Evolutionary conservation across 106 monocot genomes (phyloP), one percentile per base, ranked within the genome.

Genomic region (Dioscorea dumetorum): DNA sequence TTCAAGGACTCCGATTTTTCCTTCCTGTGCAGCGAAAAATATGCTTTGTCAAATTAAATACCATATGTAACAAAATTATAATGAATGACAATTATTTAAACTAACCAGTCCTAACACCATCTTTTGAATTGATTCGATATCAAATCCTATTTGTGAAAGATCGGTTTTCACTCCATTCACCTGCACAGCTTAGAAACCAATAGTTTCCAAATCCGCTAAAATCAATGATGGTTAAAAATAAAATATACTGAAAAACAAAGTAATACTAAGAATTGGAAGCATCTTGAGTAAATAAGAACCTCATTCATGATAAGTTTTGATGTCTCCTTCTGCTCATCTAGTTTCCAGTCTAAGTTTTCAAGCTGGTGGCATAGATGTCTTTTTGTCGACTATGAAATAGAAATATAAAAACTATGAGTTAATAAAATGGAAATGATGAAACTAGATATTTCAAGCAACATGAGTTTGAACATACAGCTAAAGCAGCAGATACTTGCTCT

Each of bases 91-190:
- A 41, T 41, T 41, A 5, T 18, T 31, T 4, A 14, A 57, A 50
- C 56, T 86, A 61, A 94, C 93, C 86, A 94, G 56, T 50, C 84
- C 84, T 49, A 74, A 71, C 22, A 94, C 68, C 89, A 94, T 84
- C 33, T 71, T 77, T 68, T 87, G 89, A 23, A 94, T 89, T 33
- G 71, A 60, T 67, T 86, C 88, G 35, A 93, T 75, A 81, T 93
- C 93, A 81, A 86, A 93, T 57, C 88, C 93, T 50, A 93, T 93
- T 77, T 86, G 85, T 58, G 86, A 86, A 54, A 93, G 88, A 75
- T 77, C 88, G 49, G 71, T 73, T 71, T 86, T 93, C 3, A 88
- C 88, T 57, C 78, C 88, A 71, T 62, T 69, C 15, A 88, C 93
- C 93, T 93, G 74, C 64, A 68, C 2, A 33, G 65, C 31, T 22